These are phyloP conservation scores for Candida sp. DNA, from an alignment of 1,139 yeast genomes.

Conservation along the genomic window DNA sequence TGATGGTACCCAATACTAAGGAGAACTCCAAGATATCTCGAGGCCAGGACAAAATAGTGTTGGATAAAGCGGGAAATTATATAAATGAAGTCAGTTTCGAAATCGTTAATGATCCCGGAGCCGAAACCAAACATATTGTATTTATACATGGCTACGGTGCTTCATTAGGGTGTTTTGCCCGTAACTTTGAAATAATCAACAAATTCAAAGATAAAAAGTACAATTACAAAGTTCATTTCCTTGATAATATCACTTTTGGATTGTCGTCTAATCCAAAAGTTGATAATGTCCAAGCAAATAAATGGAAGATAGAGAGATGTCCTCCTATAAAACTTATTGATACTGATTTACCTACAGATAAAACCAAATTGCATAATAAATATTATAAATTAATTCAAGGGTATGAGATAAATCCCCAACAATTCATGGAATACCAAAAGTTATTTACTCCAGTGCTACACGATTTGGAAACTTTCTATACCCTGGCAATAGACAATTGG, in stretches of 20 bases:
- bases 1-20: conserved; percentile 26
- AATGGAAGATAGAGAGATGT: conserved; percentile 20
- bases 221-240: conserved; percentile 58
- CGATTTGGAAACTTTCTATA: conserved; percentile 36
- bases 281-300: conserved; percentile 11
- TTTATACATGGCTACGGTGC: conserved; percentile 94
- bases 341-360: conserved; percentile 21
- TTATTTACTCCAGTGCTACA: conserved; percentile 42
- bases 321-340: conserved; percentile 31
- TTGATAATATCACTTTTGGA: conserved; percentile 88
- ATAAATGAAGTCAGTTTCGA: conserved; percentile 38
- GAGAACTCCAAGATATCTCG: conserved; percentile 21
- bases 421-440: conserved; percentile 25
- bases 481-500: conserved; percentile 38
- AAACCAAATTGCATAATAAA: conserved; percentile 31
- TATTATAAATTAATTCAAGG: conserved; percentile 41
- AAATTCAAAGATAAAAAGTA: conserved; percentile 35
- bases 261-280: conserved; percentile 62
- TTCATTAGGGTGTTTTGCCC: conserved; percentile 78
- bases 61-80: conserved; percentile 25
- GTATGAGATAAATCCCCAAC: conserved; percentile 23
- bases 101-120: conserved; percentile 17
- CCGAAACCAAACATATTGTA: conserved; percentile 45
- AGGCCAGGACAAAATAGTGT: conserved; percentile 17
- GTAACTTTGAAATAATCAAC: conserved; percentile 58